These are phyloP conservation scores for Lunularia cruciata DNA, from an alignment of 225 moss, liverwort and hornwort genomes.

Conservation along the genomic window DNA sequence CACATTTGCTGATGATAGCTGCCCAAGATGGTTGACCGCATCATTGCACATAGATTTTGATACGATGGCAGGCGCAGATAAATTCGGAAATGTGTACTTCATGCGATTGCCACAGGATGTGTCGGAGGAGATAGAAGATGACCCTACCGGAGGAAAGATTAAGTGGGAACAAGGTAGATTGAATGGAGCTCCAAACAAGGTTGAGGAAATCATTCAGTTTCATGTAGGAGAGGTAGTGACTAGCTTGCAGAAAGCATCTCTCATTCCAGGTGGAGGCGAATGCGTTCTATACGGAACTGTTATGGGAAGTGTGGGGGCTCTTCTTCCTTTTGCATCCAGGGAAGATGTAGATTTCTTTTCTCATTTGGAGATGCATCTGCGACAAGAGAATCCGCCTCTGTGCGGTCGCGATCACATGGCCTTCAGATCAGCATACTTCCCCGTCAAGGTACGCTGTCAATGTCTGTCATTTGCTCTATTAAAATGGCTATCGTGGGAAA, in stretches of 20 bases:
- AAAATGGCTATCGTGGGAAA: no score
- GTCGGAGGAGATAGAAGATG: conserved; percentile 98
- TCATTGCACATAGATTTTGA: conserved; percentile 98
- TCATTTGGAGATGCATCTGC: conserved; percentile 96
- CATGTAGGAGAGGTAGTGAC: conserved; percentile 98
- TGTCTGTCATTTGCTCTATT: neutral
- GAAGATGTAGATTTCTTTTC: conserved; percentile 99
- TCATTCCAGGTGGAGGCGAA: conserved; percentile 96
- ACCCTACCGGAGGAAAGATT: conserved; percentile 98
- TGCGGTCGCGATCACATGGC: conserved; percentile 98
- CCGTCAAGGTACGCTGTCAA: conserved; percentile 64
- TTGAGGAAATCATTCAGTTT: conserved; percentile 97
- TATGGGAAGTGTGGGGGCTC: conserved; percentile 96
- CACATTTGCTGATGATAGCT: conserved; percentile 97
- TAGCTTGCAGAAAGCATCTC: conserved; percentile 94
- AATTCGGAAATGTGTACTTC: conserved; percentile 97
- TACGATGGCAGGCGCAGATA: conserved; percentile 98
- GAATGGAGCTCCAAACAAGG: conserved; percentile 98
- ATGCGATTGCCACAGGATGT: conserved; percentile 98
- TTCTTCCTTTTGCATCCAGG: conserved; percentile 88
- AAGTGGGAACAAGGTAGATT: conserved; percentile 99
- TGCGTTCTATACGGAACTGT: conserved; percentile 88
- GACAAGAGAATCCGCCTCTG: conserved; percentile 96
- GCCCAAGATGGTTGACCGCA: conserved; percentile 96
- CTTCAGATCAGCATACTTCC: conserved; percentile 93